Evolutionary conservation across 495 filamentous ascomycete genomes (phyloP).

Genomic region (Apiosordaria backusii): DNA sequence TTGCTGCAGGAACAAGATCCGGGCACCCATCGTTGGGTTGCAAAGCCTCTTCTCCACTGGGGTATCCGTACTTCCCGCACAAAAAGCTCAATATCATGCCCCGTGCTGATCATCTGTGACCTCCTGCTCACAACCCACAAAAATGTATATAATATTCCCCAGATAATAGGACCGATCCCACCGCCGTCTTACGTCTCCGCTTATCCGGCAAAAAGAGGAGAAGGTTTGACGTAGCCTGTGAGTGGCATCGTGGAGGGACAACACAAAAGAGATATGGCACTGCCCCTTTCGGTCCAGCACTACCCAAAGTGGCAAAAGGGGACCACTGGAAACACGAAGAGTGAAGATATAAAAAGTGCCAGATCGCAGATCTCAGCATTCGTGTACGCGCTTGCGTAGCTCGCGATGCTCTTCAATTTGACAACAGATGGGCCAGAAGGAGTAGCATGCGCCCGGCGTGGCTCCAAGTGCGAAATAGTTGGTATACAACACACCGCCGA

Average conservation of each 20-base stretch:
- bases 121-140: neutral
- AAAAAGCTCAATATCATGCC: neutral
- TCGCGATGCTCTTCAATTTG: neutral
- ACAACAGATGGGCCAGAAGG: neutral
- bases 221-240: neutral
- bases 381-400: neutral
- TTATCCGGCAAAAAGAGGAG: neutral
- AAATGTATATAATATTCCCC: neutral
- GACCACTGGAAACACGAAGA: neutral
- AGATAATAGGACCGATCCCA: neutral
- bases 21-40: neutral
- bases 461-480: neutral
- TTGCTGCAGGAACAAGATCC: neutral
- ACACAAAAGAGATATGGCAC: neutral
- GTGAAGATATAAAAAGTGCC: neutral
- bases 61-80: neutral
- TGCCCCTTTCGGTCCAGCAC: neutral
- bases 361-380: neutral
- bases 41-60: neutral
- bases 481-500: neutral
- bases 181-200: neutral
- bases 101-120: neutral
- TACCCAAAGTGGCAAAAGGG: neutral
- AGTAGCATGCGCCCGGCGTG: neutral
- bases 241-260: neutral